Base-by-base conservation (phyloP, 192 early-diverging fungal species). In the Podila verticillata region DNA sequence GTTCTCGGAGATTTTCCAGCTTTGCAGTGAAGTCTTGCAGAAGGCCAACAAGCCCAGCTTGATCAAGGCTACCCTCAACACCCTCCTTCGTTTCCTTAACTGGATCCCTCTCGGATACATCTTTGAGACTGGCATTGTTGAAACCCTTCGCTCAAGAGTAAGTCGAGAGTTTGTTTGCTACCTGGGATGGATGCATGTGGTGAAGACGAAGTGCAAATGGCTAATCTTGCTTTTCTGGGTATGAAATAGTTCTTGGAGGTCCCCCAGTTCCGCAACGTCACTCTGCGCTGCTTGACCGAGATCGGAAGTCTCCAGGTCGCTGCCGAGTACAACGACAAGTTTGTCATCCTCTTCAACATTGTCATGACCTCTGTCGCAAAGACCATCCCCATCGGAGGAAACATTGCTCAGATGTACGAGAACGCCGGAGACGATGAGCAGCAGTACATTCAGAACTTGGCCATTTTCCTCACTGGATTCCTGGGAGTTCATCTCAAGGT, bases 61-160 rank as follows among this genome's bases (percentile, higher is more conserved):
- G 63, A 96, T 99, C 65, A 88, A 84, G 62, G 96, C 96, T 8
- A 99, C 98, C 2, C 80, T 99, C 31, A 92, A 98, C 72, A 98
- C 97, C 0, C 86, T 99, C n/a, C 84, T 97, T 57, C 91, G 94
- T 65, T 99, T 98, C 85, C 85, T 99, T 64, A 95, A 93, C 87
- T 99, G 98, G 98, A 95, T 99, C 75, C 97, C 97, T 30, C 89
- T 98, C 31, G 98, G 97, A 32, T 99, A 97, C 75, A 96, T 98
- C 61, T 99, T 99, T 75, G 96, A 99, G 83, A 98, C 93, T 29
- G 90, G 93, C 73, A 75, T 99, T 39, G 97, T 99, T 57, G 90
- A 89, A 66, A 93, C 90, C 57, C 80, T 99, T 63, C 91, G 91
- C 65, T 91, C 84, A 20, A 89, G 95, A 74, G 94, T 95, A 90